Base-by-base conservation (phyloP, 2,329 filamentous ascomycete genomes). In the Zymoseptoria tritici region DNA sequence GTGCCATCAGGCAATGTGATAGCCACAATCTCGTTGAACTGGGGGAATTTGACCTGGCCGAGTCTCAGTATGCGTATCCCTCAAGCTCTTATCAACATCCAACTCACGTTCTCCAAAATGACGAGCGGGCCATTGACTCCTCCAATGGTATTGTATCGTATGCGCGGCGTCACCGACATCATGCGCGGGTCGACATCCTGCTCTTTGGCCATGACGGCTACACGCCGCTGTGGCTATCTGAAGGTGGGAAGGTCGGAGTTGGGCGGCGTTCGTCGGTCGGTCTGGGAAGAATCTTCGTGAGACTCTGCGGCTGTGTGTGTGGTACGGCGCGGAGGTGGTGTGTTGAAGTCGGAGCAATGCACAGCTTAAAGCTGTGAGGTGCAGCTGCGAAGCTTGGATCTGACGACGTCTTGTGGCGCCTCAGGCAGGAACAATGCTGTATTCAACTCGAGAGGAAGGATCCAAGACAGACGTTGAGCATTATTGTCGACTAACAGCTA, bases 81-180 rank as follows among this genome's bases (percentile, higher is more conserved):
- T 46, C 20, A 21, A 46, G 26, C 29, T 21, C 21, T 22, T 57
- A 24, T 16, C n/a, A 7, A 16, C 21, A 8, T 31, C 19, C 65
- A 56, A 79, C 86, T 68, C 77, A 96, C 93, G 84, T 96, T 95
- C 76, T 97, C 94, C 68, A 99, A 85, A 73, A 99, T 93, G 74
- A 99, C 94, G 77, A 99, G 85, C 71, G 94, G 94, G 61, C 94
- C 94, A 80, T 99, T 99, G 78, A 99, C 88, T 81, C 93, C 93
- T 73, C 91, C 90, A 74, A 99, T 91, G 70, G 94, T 99, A 82
- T 99, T 99, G 85, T 99, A 99, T 72, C 89, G 87, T 78, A 97
- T 83, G 74, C 86, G 81, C 68, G 87, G 87, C 74, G 85, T 83
- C 74, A 90, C 78, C 69, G 74, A 72, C 76, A 81, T 80, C 78